Conservation (phyloP, 2,329 filamentous ascomycete genomes). For the Botryotinia calthae region DNA sequence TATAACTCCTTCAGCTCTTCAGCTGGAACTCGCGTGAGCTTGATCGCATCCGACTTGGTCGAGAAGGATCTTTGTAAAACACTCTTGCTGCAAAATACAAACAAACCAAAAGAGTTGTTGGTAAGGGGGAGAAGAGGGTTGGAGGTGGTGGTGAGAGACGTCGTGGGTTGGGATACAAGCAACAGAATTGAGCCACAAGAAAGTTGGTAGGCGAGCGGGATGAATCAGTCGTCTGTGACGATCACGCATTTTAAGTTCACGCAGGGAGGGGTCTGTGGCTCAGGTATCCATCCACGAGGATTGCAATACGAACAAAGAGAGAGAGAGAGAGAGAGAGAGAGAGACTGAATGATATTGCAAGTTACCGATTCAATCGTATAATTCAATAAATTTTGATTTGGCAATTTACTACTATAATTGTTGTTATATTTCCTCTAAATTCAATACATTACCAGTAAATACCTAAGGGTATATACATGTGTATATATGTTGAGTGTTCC, state of each 20-base stretch:
- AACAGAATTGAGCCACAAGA: slow-evolving; percentile 3
- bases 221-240: slow-evolving; percentile 2
- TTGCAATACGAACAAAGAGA: not conserved
- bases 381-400: not conserved
- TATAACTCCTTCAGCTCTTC: slow-evolving; percentile 18
- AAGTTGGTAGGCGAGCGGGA: slow-evolving; percentile 13
- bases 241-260: not conserved
- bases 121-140: not conserved
- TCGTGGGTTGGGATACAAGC: slow-evolving; percentile 7
- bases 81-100: slow-evolving; percentile 9
- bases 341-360: too few species aligned
- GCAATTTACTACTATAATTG: not conserved
- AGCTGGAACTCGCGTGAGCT: slow-evolving; percentile 14
- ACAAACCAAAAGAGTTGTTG: not conserved
- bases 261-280: slow-evolving; percentile 1
- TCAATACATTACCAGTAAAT: not conserved
- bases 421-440: not conserved
- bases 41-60: slow-evolving; percentile 16
- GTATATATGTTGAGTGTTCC: not conserved
- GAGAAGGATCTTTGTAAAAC: not conserved
- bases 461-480: not conserved
- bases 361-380: not conserved
- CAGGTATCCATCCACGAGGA: not conserved
- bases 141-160: slow-evolving; percentile 6
- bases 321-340: too few species aligned